Evolutionary conservation across 2,329 filamentous ascomycete genomes (phyloP), one percentile per base, ranked within the genome.

Genomic region (Phaeosphaeriaceae sp.): DNA sequence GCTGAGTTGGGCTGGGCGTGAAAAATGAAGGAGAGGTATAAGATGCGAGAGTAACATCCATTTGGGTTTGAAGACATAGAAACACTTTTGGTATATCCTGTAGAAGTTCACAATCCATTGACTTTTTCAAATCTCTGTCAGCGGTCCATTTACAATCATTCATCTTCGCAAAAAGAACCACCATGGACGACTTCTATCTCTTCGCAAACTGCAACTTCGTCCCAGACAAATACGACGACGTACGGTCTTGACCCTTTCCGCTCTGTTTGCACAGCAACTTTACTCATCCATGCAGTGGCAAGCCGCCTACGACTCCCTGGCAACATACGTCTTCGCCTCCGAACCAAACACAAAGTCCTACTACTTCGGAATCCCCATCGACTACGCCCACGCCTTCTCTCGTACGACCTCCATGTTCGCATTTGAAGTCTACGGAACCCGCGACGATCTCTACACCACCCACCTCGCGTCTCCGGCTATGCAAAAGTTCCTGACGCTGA

Each of bases 331-430:
- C 58, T 71, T 53, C 57, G 58, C 52, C 50, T 63, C 71, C 7
- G 76, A 80, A 59, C 71, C 69, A 42, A 75, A 73, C 11, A 80
- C 77, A 0, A 67, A 76, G 60, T 74, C 78, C 1, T 81, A 80
- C 67, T 81, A 80, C 69, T 81, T 81, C 60, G 78, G 78, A 51
- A 74, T 81, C 47, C 79, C 78, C 6, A 53, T 72, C 45, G 73
- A 77, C 60, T 73, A 74, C 61, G 69, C 66, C 15, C 61, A 75
- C 48, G 66, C 76, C 61, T 52, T 71, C 48, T 61, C 65, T 24
- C 64, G 61, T 40, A 73, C 75, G 33, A 70, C 69, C 11, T 61
- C 69, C 51, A 76, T 78, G 74, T 66, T 77, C 45, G 76, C 76
- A 4, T 78, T 77, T 56, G 73, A 78, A 66, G 66, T 72, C 27